A percentile compares a stretch with the other conserved stretches of the same genome.
phyloP scores from a whole-genome alignment of 1,284 basidiomycete genomes.

The Microbotryum saponariae region DNA sequence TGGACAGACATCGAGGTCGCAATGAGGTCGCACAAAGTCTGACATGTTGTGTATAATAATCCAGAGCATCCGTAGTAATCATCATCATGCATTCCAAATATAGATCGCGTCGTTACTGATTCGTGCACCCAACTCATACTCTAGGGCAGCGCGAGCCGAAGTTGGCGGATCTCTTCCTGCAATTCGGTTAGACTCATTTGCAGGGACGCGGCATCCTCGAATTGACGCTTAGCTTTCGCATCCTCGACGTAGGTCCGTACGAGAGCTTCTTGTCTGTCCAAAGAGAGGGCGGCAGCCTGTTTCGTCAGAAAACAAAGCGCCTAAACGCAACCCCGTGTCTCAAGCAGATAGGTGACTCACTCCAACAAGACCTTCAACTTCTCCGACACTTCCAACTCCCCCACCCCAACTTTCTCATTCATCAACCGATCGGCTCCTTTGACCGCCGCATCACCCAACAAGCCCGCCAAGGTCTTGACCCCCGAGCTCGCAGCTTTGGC shows the following conservation, averaged over 20 bases:
- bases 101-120: neutral
- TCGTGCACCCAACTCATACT: neutral
- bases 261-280: constrained; percentile 33
- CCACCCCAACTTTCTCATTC: constrained; percentile 11
- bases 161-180: constrained; percentile 18
- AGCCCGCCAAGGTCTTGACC: constrained; percentile 19
- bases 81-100: no score
- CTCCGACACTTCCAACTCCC: constrained; percentile 14
- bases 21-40: neutral
- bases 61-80: no score
- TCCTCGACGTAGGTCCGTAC: constrained; percentile 35
- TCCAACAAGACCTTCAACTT: constrained; percentile 34
- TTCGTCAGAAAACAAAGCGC: neutral
- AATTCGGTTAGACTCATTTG: constrained; percentile 42
- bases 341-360: constrained; percentile 15
- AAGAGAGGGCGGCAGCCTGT: neutral
- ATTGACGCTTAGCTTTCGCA: constrained; percentile 35
- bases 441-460: constrained; percentile 19
- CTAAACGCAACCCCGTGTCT: neutral
- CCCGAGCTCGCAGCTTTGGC: constrained; percentile 1
- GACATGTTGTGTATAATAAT: neutral
- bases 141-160: constrained; percentile 8
- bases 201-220: constrained; percentile 35
- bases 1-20: no score
- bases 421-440: neutral